phyloP scores from a whole-genome alignment of 2,329 filamentous ascomycete species.

The Thelonectria blattea region DNA sequence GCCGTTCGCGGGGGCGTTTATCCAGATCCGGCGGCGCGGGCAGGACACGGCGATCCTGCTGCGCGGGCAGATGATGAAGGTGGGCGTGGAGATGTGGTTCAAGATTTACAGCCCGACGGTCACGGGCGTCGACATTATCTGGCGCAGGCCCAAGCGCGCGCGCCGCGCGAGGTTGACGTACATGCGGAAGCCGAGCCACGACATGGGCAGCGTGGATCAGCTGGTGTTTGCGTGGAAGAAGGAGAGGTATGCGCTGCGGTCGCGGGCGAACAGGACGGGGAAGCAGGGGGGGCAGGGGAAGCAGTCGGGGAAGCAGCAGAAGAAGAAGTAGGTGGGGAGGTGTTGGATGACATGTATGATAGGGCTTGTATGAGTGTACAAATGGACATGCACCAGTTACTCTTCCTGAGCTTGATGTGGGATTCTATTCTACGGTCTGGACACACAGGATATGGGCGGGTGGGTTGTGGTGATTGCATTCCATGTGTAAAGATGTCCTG shows the following conservation, averaged over 20 bases:
- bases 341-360: conserved; percentile 38
- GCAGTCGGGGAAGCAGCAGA: conserved; percentile 16
- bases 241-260: conserved; percentile 50
- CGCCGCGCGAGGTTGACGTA: conserved; percentile 88
- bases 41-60: conserved; percentile 88
- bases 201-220: conserved; percentile 84
- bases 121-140: conserved; percentile 90
- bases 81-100: conserved; percentile 96
- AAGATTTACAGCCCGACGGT: conserved; percentile 94
- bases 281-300: conserved; percentile 8
- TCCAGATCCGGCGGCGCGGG: conserved; percentile 86
- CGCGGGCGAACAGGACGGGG: conserved; percentile 41
- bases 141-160: conserved; percentile 82
- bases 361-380: conserved; percentile 33
- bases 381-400: conserved; percentile 27
- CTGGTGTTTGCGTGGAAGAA: conserved; percentile 66
- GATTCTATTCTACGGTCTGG: not conserved
- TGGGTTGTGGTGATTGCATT: not conserved
- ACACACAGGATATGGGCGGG: not conserved
- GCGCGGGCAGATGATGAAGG: conserved; percentile 82
- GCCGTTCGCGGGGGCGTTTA: conserved; percentile 86
- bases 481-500: not conserved
- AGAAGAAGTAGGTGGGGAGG: conserved; percentile 24
- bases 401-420: conserved; percentile 5
- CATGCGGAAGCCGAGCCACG: conserved; percentile 86